A percentile compares a stretch with the other conserved stretches of the same genome.
phyloP scores from a whole-genome alignment of 176 grass and related monocot genomes.

The Aegilops bicornis region DNA sequence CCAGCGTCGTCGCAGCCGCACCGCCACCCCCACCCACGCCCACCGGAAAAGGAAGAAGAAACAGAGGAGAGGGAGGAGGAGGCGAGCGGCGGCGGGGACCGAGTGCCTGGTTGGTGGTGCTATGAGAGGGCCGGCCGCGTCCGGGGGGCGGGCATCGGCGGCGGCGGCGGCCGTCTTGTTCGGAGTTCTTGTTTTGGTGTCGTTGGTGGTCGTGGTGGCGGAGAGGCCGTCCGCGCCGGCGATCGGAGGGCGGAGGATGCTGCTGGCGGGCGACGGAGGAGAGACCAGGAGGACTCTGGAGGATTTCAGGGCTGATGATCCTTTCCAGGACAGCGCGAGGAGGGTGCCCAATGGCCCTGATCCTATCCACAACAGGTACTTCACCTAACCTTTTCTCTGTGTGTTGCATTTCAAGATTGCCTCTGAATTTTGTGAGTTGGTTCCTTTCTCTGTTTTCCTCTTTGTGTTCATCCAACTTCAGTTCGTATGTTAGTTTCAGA shows the following conservation, averaged over 20 bases:
- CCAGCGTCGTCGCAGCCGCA: slow-evolving; percentile 15
- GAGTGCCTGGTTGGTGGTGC: not conserved
- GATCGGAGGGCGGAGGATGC: slow-evolving; percentile 43
- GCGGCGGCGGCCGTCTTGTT: slow-evolving; percentile 43
- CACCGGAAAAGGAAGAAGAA: not conserved
- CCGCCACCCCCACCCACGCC: slow-evolving; percentile 19
- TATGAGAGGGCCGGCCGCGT: slow-evolving; percentile 40
- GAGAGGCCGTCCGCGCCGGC: slow-evolving; percentile 6
- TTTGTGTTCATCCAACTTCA: not conserved
- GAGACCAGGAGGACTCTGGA: slow-evolving; percentile 21
- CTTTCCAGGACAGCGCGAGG: slow-evolving; percentile 63
- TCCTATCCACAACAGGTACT: slow-evolving; percentile 94
- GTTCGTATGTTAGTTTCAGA: not conserved
- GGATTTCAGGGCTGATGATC: slow-evolving; percentile 30
- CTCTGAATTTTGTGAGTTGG: not conserved
- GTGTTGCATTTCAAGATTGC: not conserved
- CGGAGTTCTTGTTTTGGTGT: slow-evolving; percentile 46
- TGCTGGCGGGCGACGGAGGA: slow-evolving; percentile 12
- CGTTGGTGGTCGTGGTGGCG: slow-evolving; percentile 25
- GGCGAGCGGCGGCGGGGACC: not conserved
- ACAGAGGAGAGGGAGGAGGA: slow-evolving; percentile 15
- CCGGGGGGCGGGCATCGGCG: slow-evolving; percentile 25
- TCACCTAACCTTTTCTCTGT: not conserved
- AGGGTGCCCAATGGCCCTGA: slow-evolving; percentile 89
- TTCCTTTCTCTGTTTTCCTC: not conserved